Base-by-base conservation (phyloP, 2,329 filamentous ascomycete genomes). In the Hymenoscyphus scutula region DNA sequence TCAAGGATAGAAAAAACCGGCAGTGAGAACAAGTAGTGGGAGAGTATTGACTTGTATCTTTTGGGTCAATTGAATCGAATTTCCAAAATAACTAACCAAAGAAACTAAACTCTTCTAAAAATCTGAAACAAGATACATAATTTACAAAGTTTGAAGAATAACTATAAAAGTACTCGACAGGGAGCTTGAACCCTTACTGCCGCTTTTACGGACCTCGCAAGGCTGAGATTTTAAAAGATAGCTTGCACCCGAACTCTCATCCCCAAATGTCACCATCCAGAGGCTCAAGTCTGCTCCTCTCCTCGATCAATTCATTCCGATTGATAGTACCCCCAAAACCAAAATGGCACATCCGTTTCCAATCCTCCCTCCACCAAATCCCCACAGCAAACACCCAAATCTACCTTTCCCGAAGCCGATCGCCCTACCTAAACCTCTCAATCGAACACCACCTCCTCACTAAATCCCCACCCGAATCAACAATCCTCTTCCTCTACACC, bases 371-470 rank as follows among this genome's bases (percentile, higher is more conserved):
- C 45, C 27, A 37, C 15, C 17, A 53, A 66, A 80, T 64, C 72
- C 79, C n/a, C 72, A 77, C 19, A 80, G 79, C 70, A 67, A 78
- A 76, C 66, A 76, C 82, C 17, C 89, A 94, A 68, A 82, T 93
- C 69, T 92, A 92, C 77, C 80, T 86, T 64, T 93, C 90, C 11
- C 78, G 78, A 64, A 89, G 86, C 61, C 79, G 77, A 58, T 85
- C 96, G 73, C 92, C 95, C 4, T 94, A 89, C 75, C 79, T 96
- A 70, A 99, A 99, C 77, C 90, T 99, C 62, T 92, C 93, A 34
- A 89, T 97, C 71, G 95, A 99, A 79, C 92, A 98, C 75, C 89
- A 91, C 75, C 87, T 99, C 32, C 84, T 98, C 7, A 86, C 91
- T 70, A 86, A 86, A 60, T 88, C 89, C 0, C 84, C 88, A 1